Conservation (phyloP, 2,329 filamentous ascomycete species). For the Cercospora nicotianae region DNA sequence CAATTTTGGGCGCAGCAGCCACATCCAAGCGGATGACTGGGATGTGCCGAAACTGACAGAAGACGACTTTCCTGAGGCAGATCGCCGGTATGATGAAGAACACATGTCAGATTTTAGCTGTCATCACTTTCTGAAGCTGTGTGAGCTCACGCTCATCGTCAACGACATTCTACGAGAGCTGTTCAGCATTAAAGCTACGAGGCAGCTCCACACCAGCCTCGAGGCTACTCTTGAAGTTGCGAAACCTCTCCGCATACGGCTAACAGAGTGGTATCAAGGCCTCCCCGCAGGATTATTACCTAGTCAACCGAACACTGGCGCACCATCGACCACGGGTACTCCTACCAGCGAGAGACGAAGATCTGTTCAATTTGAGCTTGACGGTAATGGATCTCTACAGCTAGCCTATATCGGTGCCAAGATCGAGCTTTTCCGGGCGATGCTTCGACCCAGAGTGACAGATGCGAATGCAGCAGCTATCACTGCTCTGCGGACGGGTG, state of each 20-base stretch:
- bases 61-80: slow-evolving; percentile 46
- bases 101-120: slow-evolving; percentile 19
- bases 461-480: slow-evolving; percentile 34
- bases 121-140: slow-evolving; percentile 53
- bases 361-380: slow-evolving; percentile 44
- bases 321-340: slow-evolving; percentile 18
- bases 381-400: slow-evolving; percentile 49
- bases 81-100: slow-evolving; percentile 24
- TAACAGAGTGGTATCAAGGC: slow-evolving; percentile 53
- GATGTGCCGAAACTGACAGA: slow-evolving; percentile 49
- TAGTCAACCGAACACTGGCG: slow-evolving; percentile 13
- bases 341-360: slow-evolving; percentile 22
- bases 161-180: slow-evolving; percentile 51
- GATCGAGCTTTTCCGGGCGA: slow-evolving; percentile 53
- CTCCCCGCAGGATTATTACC: slow-evolving; percentile 42
- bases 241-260: slow-evolving; percentile 50
- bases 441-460: slow-evolving; percentile 45
- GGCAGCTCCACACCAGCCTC: slow-evolving; percentile 48
- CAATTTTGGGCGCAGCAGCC: slow-evolving; percentile 58
- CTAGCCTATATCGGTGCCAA: slow-evolving; percentile 55
- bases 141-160: slow-evolving; percentile 53
- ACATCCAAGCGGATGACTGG: slow-evolving; percentile 58
- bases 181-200: slow-evolving; percentile 37
- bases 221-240: slow-evolving; percentile 50
- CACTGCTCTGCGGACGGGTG: slow-evolving; percentile 37